Percentiles rank a stretch among this genome's conserved stretches.
Conservation (phyloP, 2,329 filamentous ascomycete genomes). For the Coniochaeta prunicola region DNA sequence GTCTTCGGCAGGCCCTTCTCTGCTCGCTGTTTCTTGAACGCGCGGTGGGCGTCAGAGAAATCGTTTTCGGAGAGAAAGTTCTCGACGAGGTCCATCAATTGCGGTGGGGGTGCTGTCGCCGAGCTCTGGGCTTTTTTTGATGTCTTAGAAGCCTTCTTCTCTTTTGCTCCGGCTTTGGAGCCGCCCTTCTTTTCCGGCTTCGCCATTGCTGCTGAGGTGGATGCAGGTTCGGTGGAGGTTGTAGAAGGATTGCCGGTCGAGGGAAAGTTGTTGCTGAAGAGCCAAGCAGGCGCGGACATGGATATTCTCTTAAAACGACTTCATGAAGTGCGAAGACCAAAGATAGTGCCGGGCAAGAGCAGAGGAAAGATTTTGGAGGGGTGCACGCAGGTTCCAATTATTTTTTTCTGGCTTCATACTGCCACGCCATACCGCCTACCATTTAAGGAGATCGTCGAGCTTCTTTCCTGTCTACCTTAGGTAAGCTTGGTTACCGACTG, state of each 20-base stretch:
- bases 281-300: constrained; percentile 13
- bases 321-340: not conserved
- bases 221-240: not conserved
- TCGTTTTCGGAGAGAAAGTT: constrained; percentile 59
- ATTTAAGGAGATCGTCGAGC: not conserved
- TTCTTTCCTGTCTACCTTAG: not conserved
- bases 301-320: not conserved
- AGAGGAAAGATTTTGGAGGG: not conserved
- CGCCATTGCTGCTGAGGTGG: not conserved
- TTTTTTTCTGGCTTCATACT: not conserved
- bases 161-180: constrained; percentile 7
- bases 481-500: too few relatives aligned
- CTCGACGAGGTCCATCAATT: constrained; percentile 61
- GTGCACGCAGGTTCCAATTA: not conserved
- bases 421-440: not conserved
- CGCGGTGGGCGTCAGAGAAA: constrained; percentile 53
- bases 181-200: constrained; percentile 2
- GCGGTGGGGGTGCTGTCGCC: constrained; percentile 37
- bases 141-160: constrained; percentile 10
- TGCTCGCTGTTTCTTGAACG: constrained; percentile 56
- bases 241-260: constrained; percentile 1
- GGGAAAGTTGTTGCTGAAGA: constrained; percentile 11
- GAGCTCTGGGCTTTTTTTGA: constrained; percentile 10
- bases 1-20: constrained; percentile 39
- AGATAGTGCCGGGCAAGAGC: not conserved